Evolutionary conservation across 225 moss, liverwort and hornwort genomes (phyloP).

Genomic region (Polytrichum commune): DNA sequence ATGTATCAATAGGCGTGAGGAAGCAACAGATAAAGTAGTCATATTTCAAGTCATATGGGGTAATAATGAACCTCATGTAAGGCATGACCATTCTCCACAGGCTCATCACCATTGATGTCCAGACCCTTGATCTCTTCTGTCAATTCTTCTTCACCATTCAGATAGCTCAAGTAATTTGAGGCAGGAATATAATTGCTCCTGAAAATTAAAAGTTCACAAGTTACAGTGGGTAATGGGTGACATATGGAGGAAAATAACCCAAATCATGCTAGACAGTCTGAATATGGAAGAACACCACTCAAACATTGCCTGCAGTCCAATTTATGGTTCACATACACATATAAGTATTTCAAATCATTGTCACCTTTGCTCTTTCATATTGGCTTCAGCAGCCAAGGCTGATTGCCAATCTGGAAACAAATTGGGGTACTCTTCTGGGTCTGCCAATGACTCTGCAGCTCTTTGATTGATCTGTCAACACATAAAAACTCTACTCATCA

Average conservation of each 20-base stretch:
- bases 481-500: no score
- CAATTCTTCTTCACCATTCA: slow-evolving; percentile 44
- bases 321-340: not conserved
- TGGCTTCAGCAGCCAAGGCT: slow-evolving; percentile 69
- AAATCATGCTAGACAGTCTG: no score
- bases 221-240: no score
- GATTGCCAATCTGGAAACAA: slow-evolving; percentile 86
- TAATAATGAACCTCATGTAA: slow-evolving; percentile 26
- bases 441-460: slow-evolving; percentile 93
- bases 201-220: slow-evolving; percentile 1
- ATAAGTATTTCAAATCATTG: not conserved
- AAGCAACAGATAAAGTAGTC: no score
- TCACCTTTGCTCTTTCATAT: slow-evolving; percentile 61
- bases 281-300: no score
- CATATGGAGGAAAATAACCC: no score
- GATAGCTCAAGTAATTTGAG: slow-evolving; percentile 47
- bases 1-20: no score
- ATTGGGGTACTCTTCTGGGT: slow-evolving; percentile 91
- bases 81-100: slow-evolving; percentile 63
- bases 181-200: slow-evolving; percentile 62
- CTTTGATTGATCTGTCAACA: slow-evolving; percentile 79
- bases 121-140: slow-evolving; percentile 53
- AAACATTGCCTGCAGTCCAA: no score
- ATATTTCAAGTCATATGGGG: no score
- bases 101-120: slow-evolving; percentile 50